Percentiles rank a stretch among this genome's conserved stretches.
These are phyloP conservation scores for Phialophora verrucosa DNA, from an alignment of 2,329 filamentous ascomycete genomes.

Conservation along the genomic window DNA sequence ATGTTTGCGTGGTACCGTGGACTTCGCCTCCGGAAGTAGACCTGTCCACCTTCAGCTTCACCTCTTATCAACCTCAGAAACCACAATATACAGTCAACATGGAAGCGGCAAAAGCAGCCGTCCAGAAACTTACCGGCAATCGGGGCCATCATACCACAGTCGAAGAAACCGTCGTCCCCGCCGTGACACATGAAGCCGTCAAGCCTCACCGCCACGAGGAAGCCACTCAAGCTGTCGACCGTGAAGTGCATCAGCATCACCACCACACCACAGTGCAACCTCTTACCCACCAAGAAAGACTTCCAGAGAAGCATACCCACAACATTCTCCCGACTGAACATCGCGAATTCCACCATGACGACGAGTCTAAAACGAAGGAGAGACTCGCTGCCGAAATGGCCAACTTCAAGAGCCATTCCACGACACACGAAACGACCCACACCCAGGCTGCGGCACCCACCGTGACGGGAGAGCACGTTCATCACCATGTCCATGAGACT, in stretches of 20 bases:
- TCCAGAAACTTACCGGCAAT: slow-evolving; percentile 65
- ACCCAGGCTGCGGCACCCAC: slow-evolving; percentile 56
- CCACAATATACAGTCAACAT: slow-evolving; percentile 50
- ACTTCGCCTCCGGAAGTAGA: not conserved
- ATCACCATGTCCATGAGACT: slow-evolving; percentile 67
- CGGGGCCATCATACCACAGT: slow-evolving; percentile 73
- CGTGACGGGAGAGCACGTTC: slow-evolving; percentile 66
- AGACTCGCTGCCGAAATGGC: slow-evolving; percentile 60
- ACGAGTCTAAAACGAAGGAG: slow-evolving; percentile 55
- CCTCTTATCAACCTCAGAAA: not conserved
- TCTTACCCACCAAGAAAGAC: slow-evolving; percentile 59
- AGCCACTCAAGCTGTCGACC: slow-evolving; percentile 67
- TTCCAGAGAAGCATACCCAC: slow-evolving; percentile 68
- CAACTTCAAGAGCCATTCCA: slow-evolving; percentile 60
- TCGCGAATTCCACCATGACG: slow-evolving; percentile 66
- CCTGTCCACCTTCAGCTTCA: not conserved
- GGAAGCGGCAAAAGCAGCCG: slow-evolving; percentile 69
- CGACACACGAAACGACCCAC: slow-evolving; percentile 55
- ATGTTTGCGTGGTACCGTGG: not conserved
- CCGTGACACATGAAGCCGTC: slow-evolving; percentile 66
- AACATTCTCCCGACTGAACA: slow-evolving; percentile 65
- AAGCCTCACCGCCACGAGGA: slow-evolving; percentile 67
- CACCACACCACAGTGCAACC: slow-evolving; percentile 74
- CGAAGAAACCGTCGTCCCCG: slow-evolving; percentile 67
- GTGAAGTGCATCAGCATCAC: slow-evolving; percentile 74